Evolutionary conservation across 176 grass and related monocot species (phyloP).

Genomic region (Oryza glumipatula): DNA sequence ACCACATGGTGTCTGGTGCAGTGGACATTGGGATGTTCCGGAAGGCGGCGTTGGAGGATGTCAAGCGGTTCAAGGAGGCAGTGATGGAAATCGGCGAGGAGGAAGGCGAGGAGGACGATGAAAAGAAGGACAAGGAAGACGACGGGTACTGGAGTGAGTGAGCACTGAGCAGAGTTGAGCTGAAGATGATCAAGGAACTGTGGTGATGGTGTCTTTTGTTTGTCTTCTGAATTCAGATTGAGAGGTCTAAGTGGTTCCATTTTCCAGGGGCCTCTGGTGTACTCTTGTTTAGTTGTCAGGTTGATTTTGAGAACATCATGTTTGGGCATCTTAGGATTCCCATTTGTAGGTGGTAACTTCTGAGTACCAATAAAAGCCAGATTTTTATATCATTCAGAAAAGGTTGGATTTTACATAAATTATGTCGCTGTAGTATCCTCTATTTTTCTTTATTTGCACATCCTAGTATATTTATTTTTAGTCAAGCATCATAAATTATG

Average conservation of each 20-base stretch:
- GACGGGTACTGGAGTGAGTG: slow-evolving; percentile 91
- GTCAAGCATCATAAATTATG: slow-evolving; percentile 12
- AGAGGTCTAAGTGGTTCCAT: neutral
- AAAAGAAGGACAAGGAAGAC: slow-evolving; percentile 39
- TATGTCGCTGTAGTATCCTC: neutral
- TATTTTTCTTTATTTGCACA: neutral
- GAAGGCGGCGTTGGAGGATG: slow-evolving; percentile 64
- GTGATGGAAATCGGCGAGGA: slow-evolving; percentile 74
- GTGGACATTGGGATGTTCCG: slow-evolving; percentile 75
- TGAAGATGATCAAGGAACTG: neutral
- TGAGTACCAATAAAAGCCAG: slow-evolving; percentile 39
- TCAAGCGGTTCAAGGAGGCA: slow-evolving; percentile 61
- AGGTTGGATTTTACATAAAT: slow-evolving; percentile 17
- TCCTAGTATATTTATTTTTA: neutral
- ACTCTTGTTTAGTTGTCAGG: slow-evolving; percentile 31
- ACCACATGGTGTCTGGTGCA: slow-evolving; percentile 87
- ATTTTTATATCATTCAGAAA: slow-evolving; percentile 20
- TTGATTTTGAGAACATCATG: slow-evolving; percentile 29
- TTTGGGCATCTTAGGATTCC: slow-evolving; percentile 35
- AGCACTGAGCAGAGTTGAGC: slow-evolving; percentile 36
- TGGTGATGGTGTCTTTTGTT: slow-evolving; percentile 15
- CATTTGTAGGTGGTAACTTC: slow-evolving; percentile 31
- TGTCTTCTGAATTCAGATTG: slow-evolving; percentile 37
- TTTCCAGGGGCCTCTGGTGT: slow-evolving; percentile 10
- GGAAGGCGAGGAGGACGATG: slow-evolving; percentile 41